These are phyloP conservation scores for Dysphania ambrosioides DNA, from an alignment of 148 eudicot species.

Conservation along the genomic window DNA sequence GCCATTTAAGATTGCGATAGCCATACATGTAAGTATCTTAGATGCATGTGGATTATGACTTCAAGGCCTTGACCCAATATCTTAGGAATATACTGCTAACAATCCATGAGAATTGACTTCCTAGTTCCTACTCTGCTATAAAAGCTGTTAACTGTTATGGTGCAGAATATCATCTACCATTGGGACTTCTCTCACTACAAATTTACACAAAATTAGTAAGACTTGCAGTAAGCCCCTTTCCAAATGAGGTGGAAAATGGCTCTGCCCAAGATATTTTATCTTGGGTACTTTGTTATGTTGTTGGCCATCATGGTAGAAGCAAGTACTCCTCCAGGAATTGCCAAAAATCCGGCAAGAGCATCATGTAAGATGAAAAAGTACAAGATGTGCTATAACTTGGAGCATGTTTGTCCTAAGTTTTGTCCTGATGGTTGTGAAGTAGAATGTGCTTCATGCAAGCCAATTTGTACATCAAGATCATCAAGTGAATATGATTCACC, in stretches of 20 bases:
- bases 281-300: slow-evolving; percentile 29
- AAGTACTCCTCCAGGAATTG: slow-evolving; percentile 49
- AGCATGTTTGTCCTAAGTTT: slow-evolving; percentile 56
- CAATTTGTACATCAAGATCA: slow-evolving; percentile 33
- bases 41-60: slow-evolving; percentile 24
- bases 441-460: slow-evolving; percentile 57
- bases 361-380: slow-evolving; percentile 38
- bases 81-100: slow-evolving; percentile 9
- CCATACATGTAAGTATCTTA: neutral
- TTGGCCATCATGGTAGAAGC: slow-evolving; percentile 22
- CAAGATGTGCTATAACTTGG: slow-evolving; percentile 51
- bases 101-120: neutral
- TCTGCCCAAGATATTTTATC: slow-evolving; percentile 20
- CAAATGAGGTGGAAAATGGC: slow-evolving; percentile 25
- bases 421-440: slow-evolving; percentile 52
- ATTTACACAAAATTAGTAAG: neutral
- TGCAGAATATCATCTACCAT: slow-evolving; percentile 2
- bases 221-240: neutral
- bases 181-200: neutral
- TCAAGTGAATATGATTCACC: slow-evolving; percentile 1
- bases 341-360: slow-evolving; percentile 43
- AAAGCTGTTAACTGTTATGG: neutral
- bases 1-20: neutral
- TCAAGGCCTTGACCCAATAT: slow-evolving; percentile 19
- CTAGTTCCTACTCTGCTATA: slow-evolving; percentile 19